phyloP scores from a whole-genome alignment of 768 basidiomycete species.

The Roridomyces roridus region DNA sequence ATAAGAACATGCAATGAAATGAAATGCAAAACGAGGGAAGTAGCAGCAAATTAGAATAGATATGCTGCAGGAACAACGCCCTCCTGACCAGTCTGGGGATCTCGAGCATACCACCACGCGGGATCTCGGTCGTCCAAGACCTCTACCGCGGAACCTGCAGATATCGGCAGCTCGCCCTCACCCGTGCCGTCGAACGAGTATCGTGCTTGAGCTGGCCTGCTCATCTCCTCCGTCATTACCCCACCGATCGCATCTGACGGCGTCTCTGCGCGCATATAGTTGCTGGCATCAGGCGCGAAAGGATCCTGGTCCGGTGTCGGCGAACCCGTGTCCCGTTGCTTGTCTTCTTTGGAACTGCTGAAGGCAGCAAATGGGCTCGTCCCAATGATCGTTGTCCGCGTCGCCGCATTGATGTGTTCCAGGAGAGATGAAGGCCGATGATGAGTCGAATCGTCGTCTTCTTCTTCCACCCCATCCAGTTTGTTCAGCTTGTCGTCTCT shows the following conservation, averaged over 20 bases:
- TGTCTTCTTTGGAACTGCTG: constrained; percentile 61
- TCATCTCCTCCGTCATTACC: constrained; percentile 67
- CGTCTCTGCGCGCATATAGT: constrained; percentile 81
- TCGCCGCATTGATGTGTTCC: constrained; percentile 91
- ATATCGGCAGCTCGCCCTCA: constrained; percentile 78
- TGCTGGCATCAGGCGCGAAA: constrained; percentile 76
- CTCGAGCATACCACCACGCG: constrained; percentile 94
- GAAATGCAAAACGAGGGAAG: constrained; percentile 16
- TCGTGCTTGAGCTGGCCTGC: constrained; percentile 78
- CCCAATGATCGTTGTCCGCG: constrained; percentile 81
- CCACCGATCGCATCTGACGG: constrained; percentile 77
- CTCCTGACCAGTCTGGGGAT: constrained; percentile 78
- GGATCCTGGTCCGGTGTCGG: constrained; percentile 53
- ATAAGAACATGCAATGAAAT: constrained; percentile 19
- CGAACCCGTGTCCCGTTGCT: constrained; percentile 46
- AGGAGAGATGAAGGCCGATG: constrained; percentile 88
- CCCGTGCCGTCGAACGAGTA: constrained; percentile 83
- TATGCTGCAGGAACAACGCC: constrained; percentile 94
- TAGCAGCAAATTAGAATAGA: constrained; percentile 64
- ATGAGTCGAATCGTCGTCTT: constrained; percentile 77
- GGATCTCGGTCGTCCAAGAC: constrained; percentile 82
- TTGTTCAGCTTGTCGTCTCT: constrained; percentile 75
- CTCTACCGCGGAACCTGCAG: constrained; percentile 73
- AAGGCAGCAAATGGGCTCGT: constrained; percentile 45
- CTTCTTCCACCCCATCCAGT: constrained; percentile 67